Base-by-base conservation (phyloP, 768 basidiomycete species). In the Boletus insuetus region DNA sequence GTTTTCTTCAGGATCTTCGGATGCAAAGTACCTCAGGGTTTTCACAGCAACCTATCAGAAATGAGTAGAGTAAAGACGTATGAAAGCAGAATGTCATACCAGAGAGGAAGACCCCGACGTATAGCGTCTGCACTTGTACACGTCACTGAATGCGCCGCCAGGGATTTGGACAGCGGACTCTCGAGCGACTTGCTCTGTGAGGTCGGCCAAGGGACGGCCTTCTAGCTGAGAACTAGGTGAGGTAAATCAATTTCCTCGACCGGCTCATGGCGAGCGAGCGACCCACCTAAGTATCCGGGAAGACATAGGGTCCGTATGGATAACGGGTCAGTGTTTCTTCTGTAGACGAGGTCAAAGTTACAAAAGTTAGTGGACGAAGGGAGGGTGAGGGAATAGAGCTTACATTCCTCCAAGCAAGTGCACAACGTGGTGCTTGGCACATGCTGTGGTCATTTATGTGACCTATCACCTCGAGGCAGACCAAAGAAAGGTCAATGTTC, bases 111-210 rank as follows among this genome's bases (percentile, higher is more conserved):
- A 31, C 34, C 46, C 55, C 6, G 26, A 20, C 2, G 17, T 14
- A 4, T 12, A 12, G 9, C 43, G 42, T 24, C 17, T 41, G 34
- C 55, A 56, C 34, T 44, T 56, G 55, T 37, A 56, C 1, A 56
- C 52, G 19, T 55, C 53, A 7, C 45, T 20, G n/a, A 24, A 48
- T 6, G 55, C 46, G 6, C 55, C 52, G 34, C 34, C 40, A 12
- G 39, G 14, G 10, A 49, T 11, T 1, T 11, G 48, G 7, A 29
- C 19, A 12, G 38, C 38, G 1, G 49, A 50, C 6, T 41, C 29
- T 4, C 40, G 31, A 34, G 1, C 31, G 3, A 50, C 13, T 13
- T 20, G 19, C 12, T 34, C 20, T 17, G 40, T 50, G 31, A 50
- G 39, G 20, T 50, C 49, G 19, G 39, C 19, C 10, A 50, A 8